Evolutionary conservation across 345 rosid genomes (phyloP).

Genomic region (Cardamine chenopodiifolia): DNA sequence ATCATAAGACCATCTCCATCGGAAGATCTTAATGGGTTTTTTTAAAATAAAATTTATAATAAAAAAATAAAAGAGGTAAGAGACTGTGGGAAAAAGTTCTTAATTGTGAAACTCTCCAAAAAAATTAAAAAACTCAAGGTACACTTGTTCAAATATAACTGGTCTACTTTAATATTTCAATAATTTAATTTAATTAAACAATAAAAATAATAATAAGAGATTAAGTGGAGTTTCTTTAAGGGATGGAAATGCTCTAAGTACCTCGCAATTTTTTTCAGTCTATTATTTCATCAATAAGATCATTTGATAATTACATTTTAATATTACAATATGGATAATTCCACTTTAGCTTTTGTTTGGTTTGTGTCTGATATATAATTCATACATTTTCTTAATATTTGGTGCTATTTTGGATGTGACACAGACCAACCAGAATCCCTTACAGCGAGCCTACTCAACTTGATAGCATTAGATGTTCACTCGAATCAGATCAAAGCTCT

Average conservation of each 20-base stretch:
- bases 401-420: constrained; percentile 2
- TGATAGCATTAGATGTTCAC: constrained; percentile 74
- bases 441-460: constrained; percentile 75
- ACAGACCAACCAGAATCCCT: constrained; percentile 83
- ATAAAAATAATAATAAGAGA: too few relatives aligned
- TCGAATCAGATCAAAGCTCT: constrained; percentile 77
- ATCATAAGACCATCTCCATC: neutral
- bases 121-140: too few relatives aligned
- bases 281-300: neutral
- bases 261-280: neutral
- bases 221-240: too few relatives aligned
- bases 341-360: neutral
- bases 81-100: too few relatives aligned
- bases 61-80: too few relatives aligned
- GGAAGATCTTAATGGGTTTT: too few relatives aligned
- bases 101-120: too few relatives aligned
- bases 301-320: neutral
- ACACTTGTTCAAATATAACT: too few relatives aligned
- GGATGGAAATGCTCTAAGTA: neutral
- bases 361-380: neutral
- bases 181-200: too few relatives aligned
- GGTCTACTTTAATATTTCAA: too few relatives aligned
- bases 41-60: too few relatives aligned
- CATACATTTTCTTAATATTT: neutral
- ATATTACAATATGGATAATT: neutral